Evolutionary conservation across 208 protist species (phyloP), one percentile per base, ranked within the genome.

Genomic region (Trypanosoma scelopori): DNA sequence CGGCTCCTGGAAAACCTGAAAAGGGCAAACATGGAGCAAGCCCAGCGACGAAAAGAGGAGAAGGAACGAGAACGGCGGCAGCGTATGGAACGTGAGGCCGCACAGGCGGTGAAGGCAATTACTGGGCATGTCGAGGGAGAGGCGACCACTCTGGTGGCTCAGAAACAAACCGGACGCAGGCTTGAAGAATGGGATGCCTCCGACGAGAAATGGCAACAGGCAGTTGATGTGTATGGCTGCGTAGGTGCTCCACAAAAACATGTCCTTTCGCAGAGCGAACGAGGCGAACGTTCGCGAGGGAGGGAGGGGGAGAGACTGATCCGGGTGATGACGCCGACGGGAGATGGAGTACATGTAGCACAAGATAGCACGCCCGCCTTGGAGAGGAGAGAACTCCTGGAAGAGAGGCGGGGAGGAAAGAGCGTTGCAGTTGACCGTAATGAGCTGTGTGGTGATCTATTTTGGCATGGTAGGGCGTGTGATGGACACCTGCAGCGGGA

Each of bases 11-110:
- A 68, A n/a, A 71, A 76, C 56, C 73, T 90, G 23, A 75, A 76
- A 16, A 37, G 53, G 5, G 78, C 69, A 66, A 89, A 88, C 53
- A 20, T 60, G 56, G 81, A 84, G 48, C 75, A 88, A 63, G 87
- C 80, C 0, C 64, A 80, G 32, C 73, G 76, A 5, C 74, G 55
- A 25, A 62, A 60, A 41, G 81, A 83, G 41, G 86, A 89, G 58
- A 68, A 41, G 22, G 60, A 47, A 7, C 69, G 66, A 9, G 65
- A 80, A 41, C 46, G 23, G 5, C 49, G 51, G 46, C 52, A 56
- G 12, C 48, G 66, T n/a, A 52, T 70, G 2, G 69, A 48, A 37
- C 18, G 46, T 35, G 66, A 77, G 46, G 42, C 51, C 0, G 56
- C 65, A 42, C 56, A 79, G 18, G 45, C 62, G 45, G 45, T 66